phyloP scores from a whole-genome alignment of 306 rosid species.

The Mimosa pudica region DNA sequence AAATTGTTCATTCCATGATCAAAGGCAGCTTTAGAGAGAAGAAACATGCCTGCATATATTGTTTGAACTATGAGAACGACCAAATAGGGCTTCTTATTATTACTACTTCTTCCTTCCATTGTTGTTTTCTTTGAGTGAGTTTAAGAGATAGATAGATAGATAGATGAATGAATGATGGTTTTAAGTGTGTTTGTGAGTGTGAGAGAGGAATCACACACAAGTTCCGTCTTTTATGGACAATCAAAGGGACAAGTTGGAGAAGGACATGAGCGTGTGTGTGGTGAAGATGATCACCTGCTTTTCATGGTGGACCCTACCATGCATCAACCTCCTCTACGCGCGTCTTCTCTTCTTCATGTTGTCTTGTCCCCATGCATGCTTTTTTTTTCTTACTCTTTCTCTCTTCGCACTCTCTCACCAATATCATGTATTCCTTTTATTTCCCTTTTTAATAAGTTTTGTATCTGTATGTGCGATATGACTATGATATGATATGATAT shows the following conservation, averaged over 20 bases:
- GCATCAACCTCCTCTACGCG: neutral
- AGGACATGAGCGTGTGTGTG: slow-evolving; percentile 33
- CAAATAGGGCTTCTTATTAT: slow-evolving; percentile 30
- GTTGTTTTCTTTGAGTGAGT: neutral
- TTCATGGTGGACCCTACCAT: neutral
- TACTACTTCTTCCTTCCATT: slow-evolving; percentile 37
- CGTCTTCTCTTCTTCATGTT: neutral
- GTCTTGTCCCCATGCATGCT: neutral
- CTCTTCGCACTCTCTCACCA: neutral
- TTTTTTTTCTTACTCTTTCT: neutral
- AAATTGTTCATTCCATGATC: slow-evolving; percentile 79
- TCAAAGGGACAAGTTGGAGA: slow-evolving; percentile 6
- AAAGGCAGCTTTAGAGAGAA: slow-evolving; percentile 75
- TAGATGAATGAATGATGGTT: neutral
- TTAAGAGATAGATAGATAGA: neutral
- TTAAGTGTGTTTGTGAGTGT: too few relatives aligned
- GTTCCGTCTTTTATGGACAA: slow-evolving; percentile 38
- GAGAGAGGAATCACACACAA: neutral
- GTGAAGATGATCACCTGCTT: slow-evolving; percentile 31
- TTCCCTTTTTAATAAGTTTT: neutral
- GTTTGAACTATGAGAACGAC: slow-evolving; percentile 56
- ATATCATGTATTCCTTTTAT: neutral
- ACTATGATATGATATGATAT: neutral
- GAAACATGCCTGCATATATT: slow-evolving; percentile 68
- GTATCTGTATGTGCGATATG: neutral